Percentiles rank a stretch among this genome's conserved stretches.
Evolutionary conservation across 495 filamentous ascomycete genomes (phyloP).

Genomic region (Penicillium egyptiacum): DNA sequence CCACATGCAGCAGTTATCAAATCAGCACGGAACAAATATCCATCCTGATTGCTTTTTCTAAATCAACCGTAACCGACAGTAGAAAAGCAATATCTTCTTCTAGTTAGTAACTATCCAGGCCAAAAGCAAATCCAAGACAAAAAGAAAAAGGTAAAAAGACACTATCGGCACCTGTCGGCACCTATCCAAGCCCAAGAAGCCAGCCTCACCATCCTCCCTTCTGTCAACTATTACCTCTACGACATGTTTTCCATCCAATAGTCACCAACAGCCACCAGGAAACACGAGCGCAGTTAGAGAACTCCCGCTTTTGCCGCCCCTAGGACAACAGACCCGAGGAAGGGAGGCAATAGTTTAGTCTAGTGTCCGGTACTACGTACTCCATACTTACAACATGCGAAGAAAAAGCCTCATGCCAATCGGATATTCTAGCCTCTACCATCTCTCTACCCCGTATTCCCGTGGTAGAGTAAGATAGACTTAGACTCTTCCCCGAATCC

Average conservation of each 20-base stretch:
- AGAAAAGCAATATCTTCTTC: background rate
- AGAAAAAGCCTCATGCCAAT: background rate
- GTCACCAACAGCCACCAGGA: background rate
- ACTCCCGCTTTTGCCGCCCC: background rate
- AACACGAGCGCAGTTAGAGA: conserved; percentile 11
- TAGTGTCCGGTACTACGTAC: background rate
- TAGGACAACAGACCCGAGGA: background rate
- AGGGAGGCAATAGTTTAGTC: background rate
- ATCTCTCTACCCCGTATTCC: conserved; percentile 21
- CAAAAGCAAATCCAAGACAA: conserved; percentile 2
- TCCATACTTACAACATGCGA: background rate
- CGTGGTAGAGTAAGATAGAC: background rate
- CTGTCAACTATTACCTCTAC: background rate
- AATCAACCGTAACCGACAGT: conserved; percentile 2
- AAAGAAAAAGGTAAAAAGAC: background rate
- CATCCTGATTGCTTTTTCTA: background rate
- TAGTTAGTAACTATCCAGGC: background rate
- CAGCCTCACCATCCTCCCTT: background rate
- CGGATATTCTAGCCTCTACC: conserved; percentile 25
- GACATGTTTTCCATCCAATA: background rate
- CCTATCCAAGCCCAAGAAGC: background rate
- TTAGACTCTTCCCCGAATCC: background rate
- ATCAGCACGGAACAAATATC: background rate
- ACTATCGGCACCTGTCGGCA: background rate
- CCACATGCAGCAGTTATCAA: background rate